Evolutionary conservation across 495 filamentous ascomycete genomes (phyloP).

Genomic region (Penicillium turbatum): DNA sequence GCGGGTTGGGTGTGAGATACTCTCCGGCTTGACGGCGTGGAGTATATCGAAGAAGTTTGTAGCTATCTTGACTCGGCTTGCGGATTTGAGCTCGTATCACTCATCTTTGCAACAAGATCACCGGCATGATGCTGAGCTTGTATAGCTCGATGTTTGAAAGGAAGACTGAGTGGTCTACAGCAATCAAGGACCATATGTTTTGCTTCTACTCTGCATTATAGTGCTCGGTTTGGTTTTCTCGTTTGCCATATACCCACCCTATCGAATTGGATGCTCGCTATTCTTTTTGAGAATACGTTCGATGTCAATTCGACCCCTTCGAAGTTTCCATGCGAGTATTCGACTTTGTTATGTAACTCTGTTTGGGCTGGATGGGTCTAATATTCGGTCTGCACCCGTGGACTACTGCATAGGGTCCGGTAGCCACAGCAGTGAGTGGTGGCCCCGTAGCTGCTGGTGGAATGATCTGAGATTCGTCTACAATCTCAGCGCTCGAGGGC

Average conservation of each 20-base stretch:
- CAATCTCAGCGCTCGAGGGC: slow-evolving; percentile 7
- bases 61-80: slow-evolving; percentile 24
- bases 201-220: background rate
- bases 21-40: slow-evolving; percentile 39
- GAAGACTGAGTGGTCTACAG: background rate
- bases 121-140: background rate
- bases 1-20: slow-evolving; percentile 38
- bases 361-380: background rate
- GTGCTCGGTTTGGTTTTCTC: background rate
- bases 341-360: background rate
- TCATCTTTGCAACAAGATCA: background rate
- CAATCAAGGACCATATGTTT: background rate
- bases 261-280: background rate
- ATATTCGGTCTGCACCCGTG: background rate
- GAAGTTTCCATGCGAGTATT: background rate
- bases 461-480: background rate
- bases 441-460: background rate
- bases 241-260: slow-evolving; percentile 1
- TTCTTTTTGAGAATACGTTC: too few relatives aligned
- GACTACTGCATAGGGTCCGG: background rate
- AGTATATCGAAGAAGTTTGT: slow-evolving; percentile 33
- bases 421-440: background rate
- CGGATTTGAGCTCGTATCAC: slow-evolving; percentile 1
- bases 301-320: background rate
- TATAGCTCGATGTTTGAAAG: background rate